Evolutionary conservation across 2,329 filamentous ascomycete genomes (phyloP).

Genomic region (Monosporascus sp.): DNA sequence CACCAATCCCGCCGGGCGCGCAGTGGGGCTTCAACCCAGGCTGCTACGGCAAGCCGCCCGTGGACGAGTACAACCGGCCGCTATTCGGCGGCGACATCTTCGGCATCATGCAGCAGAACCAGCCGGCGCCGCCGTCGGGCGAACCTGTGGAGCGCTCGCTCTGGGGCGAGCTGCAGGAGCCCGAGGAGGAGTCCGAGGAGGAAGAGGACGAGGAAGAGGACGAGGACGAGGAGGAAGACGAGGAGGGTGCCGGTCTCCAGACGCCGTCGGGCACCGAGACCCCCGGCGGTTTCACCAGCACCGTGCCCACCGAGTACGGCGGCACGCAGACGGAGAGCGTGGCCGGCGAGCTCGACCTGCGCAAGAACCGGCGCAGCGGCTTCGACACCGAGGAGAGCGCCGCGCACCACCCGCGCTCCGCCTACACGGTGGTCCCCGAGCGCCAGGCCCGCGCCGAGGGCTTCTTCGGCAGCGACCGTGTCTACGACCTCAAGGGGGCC

Average conservation of each 20-base stretch:
- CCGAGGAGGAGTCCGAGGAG: slow-evolving; percentile 53
- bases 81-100: slow-evolving; percentile 94
- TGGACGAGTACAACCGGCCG: slow-evolving; percentile 87
- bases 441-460: slow-evolving; percentile 79
- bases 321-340: slow-evolving; percentile 63
- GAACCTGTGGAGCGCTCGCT: slow-evolving; percentile 81
- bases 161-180: slow-evolving; percentile 84
- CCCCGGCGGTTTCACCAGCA: slow-evolving; percentile 72
- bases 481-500: slow-evolving; percentile 69
- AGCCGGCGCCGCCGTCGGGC: slow-evolving; percentile 42
- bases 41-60: slow-evolving; percentile 91
- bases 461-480: slow-evolving; percentile 93
- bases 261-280: slow-evolving; percentile 76
- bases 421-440: slow-evolving; percentile 87
- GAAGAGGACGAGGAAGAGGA: slow-evolving; percentile 69
- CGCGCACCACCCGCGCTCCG: slow-evolving; percentile 57
- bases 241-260: slow-evolving; percentile 60
- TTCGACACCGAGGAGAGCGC: slow-evolving; percentile 81
- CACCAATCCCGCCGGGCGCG: slow-evolving; percentile 81
- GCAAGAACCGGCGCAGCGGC: slow-evolving; percentile 79
- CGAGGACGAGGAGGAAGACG: slow-evolving; percentile 60
- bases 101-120: slow-evolving; percentile 54
- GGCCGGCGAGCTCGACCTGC: slow-evolving; percentile 81
- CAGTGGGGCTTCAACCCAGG: slow-evolving; percentile 94
- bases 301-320: slow-evolving; percentile 71